Evolutionary conservation across 108 stramenopile genomes (phyloP).

Genomic region (Conticribra guillardii): DNA sequence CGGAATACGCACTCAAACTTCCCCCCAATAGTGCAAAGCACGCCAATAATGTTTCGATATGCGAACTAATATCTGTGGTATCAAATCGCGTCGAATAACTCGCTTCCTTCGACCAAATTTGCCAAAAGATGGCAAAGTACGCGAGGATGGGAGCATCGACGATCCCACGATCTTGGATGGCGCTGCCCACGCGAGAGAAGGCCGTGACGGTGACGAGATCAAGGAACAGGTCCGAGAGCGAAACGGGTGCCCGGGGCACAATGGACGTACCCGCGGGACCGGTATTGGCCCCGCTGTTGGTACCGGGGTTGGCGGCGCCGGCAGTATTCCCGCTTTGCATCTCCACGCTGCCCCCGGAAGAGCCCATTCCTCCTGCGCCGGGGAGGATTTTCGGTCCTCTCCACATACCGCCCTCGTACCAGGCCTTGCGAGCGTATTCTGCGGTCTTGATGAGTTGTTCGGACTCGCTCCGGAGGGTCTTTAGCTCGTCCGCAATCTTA

Average conservation of each 20-base stretch:
- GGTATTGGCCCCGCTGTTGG: neutral
- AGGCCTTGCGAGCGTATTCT: slow-evolving; percentile 63
- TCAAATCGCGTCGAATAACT: slow-evolving; percentile 79
- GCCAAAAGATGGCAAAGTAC: slow-evolving; percentile 89
- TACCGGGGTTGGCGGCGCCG: neutral
- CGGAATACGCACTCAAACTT: slow-evolving; percentile 56
- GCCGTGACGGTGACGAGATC: slow-evolving; percentile 80
- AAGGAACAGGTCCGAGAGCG: slow-evolving; percentile 76
- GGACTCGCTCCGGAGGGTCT: slow-evolving; percentile 40
- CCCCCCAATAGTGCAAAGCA: slow-evolving; percentile 85
- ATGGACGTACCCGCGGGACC: slow-evolving; percentile 8
- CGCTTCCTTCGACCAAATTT: slow-evolving; percentile 82
- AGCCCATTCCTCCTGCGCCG: neutral
- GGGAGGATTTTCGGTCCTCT: slow-evolving; percentile 56
- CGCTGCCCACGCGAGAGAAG: slow-evolving; percentile 78
- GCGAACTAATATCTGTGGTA: slow-evolving; percentile 79
- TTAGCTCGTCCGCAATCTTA: slow-evolving; percentile 79
- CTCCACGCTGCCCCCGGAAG: slow-evolving; percentile 8
- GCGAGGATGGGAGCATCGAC: slow-evolving; percentile 56
- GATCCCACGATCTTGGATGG: slow-evolving; percentile 60
- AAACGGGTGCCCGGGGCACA: slow-evolving; percentile 57
- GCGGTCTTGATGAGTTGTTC: slow-evolving; percentile 48
- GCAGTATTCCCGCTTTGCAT: neutral
- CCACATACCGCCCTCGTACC: slow-evolving; percentile 89
- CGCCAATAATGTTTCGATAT: slow-evolving; percentile 64